Base-by-base conservation (phyloP, 2,329 filamentous ascomycete genomes). In the Exserohilum turcica region DNA sequence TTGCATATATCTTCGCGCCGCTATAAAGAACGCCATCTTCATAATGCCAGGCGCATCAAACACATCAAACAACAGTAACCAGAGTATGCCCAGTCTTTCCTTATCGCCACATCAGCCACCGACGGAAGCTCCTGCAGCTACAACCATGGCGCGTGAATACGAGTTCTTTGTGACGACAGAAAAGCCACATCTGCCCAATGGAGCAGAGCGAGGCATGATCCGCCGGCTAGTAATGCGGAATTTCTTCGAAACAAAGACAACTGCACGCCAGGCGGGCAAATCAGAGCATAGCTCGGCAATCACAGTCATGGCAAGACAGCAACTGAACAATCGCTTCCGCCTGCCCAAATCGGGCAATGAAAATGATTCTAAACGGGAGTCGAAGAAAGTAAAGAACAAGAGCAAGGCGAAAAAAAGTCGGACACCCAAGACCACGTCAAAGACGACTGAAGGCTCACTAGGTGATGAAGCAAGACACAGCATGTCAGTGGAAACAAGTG, bases 81-180 rank as follows among this genome's bases (percentile, higher is more conserved):
- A 10, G 21, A 24, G 15, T 29, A 10, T 19, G 43, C 29, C 24
- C 4, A 27, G 12, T 12, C 7, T 10, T 15, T 21, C 29, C 3
- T 21, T 35, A 13, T 0, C 15, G 9, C 12, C 19, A 48, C 7
- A 43, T 5, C 12, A 12, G 10, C 18, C 12, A 16, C 5, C n/a
- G 12, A 27, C 18, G 27, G 29, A 15, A 9, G 9, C n/a, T 18
- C 8, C 29, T 15, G 16, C 36, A n/a, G 21, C 21, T 3, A 21
- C 18, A 15, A 32, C 27, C n/a, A 43, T 53, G 48, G 57, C 58
- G 9, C 59, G 60, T 36, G 53, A 67, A 43, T 70, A 67, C 44
- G 56, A 68, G 39, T 70, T 68, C 48, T 65, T 70, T 32, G 60
- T 67, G 3, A 68, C 61, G 0, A 70, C 65, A 5, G 55, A 61